phyloP scores from a whole-genome alignment of 208 protist genomes.

The Crithidia mellificae region DNA sequence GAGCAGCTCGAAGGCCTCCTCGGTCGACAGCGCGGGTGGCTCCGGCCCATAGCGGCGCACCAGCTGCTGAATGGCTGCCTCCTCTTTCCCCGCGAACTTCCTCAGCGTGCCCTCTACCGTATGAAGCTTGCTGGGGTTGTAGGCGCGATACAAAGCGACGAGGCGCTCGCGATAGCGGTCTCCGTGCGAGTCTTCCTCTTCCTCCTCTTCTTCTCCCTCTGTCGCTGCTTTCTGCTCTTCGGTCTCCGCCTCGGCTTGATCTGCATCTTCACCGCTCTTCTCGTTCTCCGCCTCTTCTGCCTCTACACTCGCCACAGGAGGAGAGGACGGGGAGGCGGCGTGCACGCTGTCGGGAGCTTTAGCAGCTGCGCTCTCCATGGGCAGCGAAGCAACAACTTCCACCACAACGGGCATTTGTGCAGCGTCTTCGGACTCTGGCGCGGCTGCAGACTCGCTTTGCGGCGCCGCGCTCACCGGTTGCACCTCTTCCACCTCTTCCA shows the following conservation, averaged over 20 bases:
- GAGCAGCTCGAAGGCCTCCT: conserved; percentile 15
- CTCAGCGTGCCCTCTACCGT: conserved; percentile 48
- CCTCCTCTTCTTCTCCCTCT: neutral
- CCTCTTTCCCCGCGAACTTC: conserved; percentile 57
- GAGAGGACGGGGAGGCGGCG: neutral
- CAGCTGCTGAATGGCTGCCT: conserved; percentile 49
- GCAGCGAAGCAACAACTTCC: neutral
- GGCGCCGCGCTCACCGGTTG: too few relatives aligned
- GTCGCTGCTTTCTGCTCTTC: neutral
- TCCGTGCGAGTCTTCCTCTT: neutral
- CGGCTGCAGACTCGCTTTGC: too few relatives aligned
- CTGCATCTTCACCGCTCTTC: neutral
- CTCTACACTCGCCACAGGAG: neutral
- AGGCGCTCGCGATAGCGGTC: conserved; percentile 50
- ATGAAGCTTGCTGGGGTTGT: conserved; percentile 54
- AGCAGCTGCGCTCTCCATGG: neutral
- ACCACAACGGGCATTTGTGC: neutral
- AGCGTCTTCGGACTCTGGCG: neutral
- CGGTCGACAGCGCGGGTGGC: conserved; percentile 22
- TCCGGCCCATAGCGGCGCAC: conserved; percentile 61
- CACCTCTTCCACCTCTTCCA: neutral
- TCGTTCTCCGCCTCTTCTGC: neutral
- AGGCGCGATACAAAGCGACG: conserved; percentile 46
- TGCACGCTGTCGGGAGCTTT: neutral
- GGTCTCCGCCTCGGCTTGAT: neutral